phyloP scores from a whole-genome alignment of 176 grass and related monocot species.

The Luzula sylvatica region DNA sequence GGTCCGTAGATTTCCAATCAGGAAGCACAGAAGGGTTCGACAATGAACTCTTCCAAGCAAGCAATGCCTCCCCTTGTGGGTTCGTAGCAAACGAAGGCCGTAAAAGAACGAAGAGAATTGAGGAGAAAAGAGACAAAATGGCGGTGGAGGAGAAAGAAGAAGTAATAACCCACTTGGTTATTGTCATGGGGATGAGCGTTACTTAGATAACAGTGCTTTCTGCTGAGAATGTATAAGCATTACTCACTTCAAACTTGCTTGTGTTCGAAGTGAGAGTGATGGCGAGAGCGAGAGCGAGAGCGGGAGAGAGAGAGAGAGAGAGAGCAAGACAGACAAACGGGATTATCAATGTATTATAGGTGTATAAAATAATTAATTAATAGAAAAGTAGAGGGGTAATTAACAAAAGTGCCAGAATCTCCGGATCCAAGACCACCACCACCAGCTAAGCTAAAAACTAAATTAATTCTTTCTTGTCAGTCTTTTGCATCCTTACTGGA shows the following conservation, averaged over 20 bases:
- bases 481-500: not conserved
- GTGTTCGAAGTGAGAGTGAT: conserved; percentile 1
- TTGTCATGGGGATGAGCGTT: not conserved
- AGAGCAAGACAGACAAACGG: not conserved
- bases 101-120: conserved; percentile 13
- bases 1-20: conserved; percentile 32
- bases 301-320: not conserved
- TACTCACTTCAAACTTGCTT: not conserved
- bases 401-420: conserved; percentile 11
- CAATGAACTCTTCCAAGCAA: conserved; percentile 49
- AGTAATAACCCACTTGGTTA: not conserved
- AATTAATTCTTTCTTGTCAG: not conserved
- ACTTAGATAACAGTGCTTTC: not conserved
- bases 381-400: not conserved
- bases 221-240: not conserved
- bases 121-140: too few relatives aligned
- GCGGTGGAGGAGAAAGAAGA: not conserved
- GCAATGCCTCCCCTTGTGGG: conserved; percentile 56
- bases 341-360: too few relatives aligned
- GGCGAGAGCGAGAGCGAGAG: not conserved
- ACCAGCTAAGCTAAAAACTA: not conserved
- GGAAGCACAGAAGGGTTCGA: conserved; percentile 13
- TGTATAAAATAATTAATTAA: too few relatives aligned
- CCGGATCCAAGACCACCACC: conserved; percentile 17
- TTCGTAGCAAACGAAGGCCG: conserved; percentile 24